These are phyloP conservation scores for Pythium periplocum DNA, from an alignment of 352 stramenopile species.

Conservation along the genomic window DNA sequence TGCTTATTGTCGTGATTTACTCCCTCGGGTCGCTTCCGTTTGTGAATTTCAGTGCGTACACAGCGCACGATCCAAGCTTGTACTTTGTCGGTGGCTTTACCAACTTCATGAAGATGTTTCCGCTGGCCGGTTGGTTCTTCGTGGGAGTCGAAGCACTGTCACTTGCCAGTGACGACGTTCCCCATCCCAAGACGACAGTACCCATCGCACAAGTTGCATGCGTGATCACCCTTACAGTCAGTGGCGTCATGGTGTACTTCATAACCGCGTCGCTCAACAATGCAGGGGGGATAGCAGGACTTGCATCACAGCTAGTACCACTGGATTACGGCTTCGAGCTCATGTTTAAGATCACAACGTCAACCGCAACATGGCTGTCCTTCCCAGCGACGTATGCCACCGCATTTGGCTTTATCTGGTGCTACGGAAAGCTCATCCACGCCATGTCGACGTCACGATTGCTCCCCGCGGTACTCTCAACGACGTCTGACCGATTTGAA, in stretches of 20 bases:
- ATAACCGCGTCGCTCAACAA: conserved; percentile 6
- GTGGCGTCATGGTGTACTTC: conserved; percentile 1
- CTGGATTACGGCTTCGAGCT: conserved; percentile 10
- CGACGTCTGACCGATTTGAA: not conserved
- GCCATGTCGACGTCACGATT: conserved; percentile 23
- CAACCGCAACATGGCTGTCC: conserved; percentile 14
- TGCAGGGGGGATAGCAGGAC: conserved; percentile 1
- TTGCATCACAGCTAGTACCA: conserved; percentile 4
- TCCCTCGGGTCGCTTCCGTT: conserved; percentile 9
- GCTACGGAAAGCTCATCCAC: conserved; percentile 22
- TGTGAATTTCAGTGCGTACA: conserved; percentile 1
- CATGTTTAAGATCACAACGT: conserved; percentile 2
- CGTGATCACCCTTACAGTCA: conserved; percentile 9
- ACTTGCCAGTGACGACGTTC: conserved; percentile 16
- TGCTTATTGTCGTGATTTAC: conserved; percentile 17
- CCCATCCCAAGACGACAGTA: conserved; percentile 15
- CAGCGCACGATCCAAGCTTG: not conserved
- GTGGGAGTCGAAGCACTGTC: conserved; percentile 24
- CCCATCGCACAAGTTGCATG: conserved; percentile 14
- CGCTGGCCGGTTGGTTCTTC: conserved; percentile 21
- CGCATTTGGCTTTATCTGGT: conserved; percentile 26
- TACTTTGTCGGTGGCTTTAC: conserved; percentile 4
- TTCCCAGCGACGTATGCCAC: conserved; percentile 29
- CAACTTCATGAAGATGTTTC: conserved; percentile 13
- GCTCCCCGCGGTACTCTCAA: conserved; percentile 7